Percentiles rank a stretch among this genome's conserved stretches.
These are phyloP conservation scores for Mallotus nudiflorus DNA, from an alignment of 345 rosid genomes.

Conservation along the genomic window DNA sequence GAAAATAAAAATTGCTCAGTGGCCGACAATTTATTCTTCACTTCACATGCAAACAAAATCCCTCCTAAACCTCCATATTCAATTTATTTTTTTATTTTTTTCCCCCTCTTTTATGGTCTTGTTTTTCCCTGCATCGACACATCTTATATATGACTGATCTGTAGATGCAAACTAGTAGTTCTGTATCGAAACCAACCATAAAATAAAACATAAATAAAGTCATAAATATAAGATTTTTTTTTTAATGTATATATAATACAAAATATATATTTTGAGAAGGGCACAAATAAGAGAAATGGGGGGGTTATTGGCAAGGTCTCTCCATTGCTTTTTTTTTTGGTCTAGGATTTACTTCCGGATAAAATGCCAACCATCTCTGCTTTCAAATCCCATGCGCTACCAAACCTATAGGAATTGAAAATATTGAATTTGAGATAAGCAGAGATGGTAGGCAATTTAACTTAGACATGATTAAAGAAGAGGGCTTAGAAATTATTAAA, in stretches of 20 bases:
- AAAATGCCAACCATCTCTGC: conserved; percentile 66
- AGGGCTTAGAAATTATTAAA: conserved; percentile 18
- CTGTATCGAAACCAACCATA: background rate
- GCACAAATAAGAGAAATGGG: background rate
- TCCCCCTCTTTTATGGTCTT: background rate
- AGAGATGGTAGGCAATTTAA: conserved; percentile 68
- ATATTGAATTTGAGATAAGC: conserved; percentile 5
- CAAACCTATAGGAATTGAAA: background rate
- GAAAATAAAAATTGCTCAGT: conserved; percentile 22
- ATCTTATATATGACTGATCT: too few relatives aligned
- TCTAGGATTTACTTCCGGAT: conserved; percentile 26
- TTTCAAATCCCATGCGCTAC: conserved; percentile 26
- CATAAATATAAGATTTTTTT: background rate
- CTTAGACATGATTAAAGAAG: conserved; percentile 16
- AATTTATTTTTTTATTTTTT: too few relatives aligned
- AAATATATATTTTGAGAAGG: background rate
- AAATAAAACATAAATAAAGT: background rate
- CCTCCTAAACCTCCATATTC: background rate
- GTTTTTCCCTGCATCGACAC: too few relatives aligned
- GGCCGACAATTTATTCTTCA: conserved; percentile 51
- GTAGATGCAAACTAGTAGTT: background rate
- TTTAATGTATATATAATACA: conserved; percentile 1
- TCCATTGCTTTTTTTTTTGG: conserved; percentile 25
- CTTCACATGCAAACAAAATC: conserved; percentile 44
- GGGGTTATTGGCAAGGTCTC: conserved; percentile 27